phyloP scores from a whole-genome alignment of 495 filamentous ascomycete species.

The Trichocladium antarcticum region DNA sequence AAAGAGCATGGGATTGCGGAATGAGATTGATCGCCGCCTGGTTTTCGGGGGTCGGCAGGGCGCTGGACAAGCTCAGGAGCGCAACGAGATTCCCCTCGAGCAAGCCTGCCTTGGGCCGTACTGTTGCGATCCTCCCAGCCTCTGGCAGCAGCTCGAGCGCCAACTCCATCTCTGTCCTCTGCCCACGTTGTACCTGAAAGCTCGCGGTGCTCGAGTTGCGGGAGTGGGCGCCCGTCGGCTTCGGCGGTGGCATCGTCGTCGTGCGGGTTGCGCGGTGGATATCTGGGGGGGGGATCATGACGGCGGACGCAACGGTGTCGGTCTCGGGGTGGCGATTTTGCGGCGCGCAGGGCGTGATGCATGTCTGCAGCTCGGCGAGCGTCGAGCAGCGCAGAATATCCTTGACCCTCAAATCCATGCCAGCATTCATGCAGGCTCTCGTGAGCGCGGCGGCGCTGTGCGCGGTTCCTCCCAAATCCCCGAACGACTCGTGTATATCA shows the following conservation, averaged over 20 bases:
- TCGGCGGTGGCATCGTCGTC: slow-evolving; percentile 6
- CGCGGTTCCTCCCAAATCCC: slow-evolving; percentile 32
- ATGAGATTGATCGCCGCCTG: slow-evolving; percentile 28
- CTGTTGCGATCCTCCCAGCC: slow-evolving; percentile 29
- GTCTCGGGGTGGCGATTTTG: slow-evolving; percentile 5
- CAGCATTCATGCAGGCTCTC: slow-evolving; percentile 26
- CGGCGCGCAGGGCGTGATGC: slow-evolving; percentile 20
- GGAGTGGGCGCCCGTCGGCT: slow-evolving; percentile 8
- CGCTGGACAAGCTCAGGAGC: slow-evolving; percentile 29
- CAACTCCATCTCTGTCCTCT: slow-evolving; percentile 22
- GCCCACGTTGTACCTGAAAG: slow-evolving; percentile 6
- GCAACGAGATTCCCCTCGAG: slow-evolving; percentile 38
- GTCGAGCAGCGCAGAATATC: slow-evolving; percentile 35
- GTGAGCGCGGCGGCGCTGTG: slow-evolving; percentile 26
- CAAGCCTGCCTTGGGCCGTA: slow-evolving; percentile 37
- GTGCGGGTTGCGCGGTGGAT: slow-evolving; percentile 15
- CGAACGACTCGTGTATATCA: slow-evolving; percentile 28
- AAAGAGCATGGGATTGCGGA: slow-evolving; percentile 27
- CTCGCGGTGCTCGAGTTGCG: slow-evolving; percentile 18
- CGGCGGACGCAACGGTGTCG: slow-evolving; percentile 13
- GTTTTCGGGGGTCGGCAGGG: slow-evolving; percentile 10
- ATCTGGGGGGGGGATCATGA: slow-evolving; percentile 15
- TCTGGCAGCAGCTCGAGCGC: slow-evolving; percentile 17
- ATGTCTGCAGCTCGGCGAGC: slow-evolving; percentile 31
- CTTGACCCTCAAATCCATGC: slow-evolving; percentile 27